These are phyloP conservation scores for Cyberlindnera mississippiensis DNA, from an alignment of 805 yeast genomes.

Conservation along the genomic window DNA sequence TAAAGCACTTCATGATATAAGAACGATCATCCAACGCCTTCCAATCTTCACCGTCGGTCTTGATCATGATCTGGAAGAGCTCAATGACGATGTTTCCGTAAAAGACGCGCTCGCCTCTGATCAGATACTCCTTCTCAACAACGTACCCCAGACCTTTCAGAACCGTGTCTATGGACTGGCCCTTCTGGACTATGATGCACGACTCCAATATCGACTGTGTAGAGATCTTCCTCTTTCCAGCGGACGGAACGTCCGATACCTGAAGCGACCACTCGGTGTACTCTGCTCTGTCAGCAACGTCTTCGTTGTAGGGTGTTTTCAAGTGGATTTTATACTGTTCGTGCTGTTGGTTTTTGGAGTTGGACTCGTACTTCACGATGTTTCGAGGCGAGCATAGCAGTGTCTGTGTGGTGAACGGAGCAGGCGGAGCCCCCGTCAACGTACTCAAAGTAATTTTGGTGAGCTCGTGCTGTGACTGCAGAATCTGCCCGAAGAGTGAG, in stretches of 20 bases:
- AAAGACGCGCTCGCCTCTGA: conserved; percentile 57
- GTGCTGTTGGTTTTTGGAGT: conserved; percentile 24
- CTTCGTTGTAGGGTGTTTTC: conserved; percentile 13
- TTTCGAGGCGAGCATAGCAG: conserved; percentile 22
- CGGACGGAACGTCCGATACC: conserved; percentile 70
- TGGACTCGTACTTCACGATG: conserved; percentile 28
- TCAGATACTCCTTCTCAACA: conserved; percentile 57
- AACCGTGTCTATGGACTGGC: conserved; percentile 33
- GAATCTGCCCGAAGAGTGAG: conserved; percentile 20
- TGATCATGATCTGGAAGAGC: conserved; percentile 42
- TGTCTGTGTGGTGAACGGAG: conserved; percentile 12
- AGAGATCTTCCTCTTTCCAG: conserved; percentile 60
- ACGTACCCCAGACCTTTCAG: conserved; percentile 70
- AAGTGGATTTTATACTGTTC: conserved; percentile 26
- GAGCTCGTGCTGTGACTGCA: conserved; percentile 16
- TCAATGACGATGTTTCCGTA: conserved; percentile 56
- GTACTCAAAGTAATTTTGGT: conserved; percentile 21
- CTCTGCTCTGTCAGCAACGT: conserved; percentile 4
- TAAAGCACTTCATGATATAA: conserved; percentile 58
- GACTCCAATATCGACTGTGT: conserved; percentile 67
- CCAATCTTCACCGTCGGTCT: conserved; percentile 28
- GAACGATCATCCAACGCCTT: conserved; percentile 43
- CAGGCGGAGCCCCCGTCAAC: conserved; percentile 21
- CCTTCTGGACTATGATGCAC: conserved; percentile 29
- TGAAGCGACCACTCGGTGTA: conserved; percentile 55